phyloP scores from a whole-genome alignment of 257 asterid genomes.

The Lavandula angustifolia region DNA sequence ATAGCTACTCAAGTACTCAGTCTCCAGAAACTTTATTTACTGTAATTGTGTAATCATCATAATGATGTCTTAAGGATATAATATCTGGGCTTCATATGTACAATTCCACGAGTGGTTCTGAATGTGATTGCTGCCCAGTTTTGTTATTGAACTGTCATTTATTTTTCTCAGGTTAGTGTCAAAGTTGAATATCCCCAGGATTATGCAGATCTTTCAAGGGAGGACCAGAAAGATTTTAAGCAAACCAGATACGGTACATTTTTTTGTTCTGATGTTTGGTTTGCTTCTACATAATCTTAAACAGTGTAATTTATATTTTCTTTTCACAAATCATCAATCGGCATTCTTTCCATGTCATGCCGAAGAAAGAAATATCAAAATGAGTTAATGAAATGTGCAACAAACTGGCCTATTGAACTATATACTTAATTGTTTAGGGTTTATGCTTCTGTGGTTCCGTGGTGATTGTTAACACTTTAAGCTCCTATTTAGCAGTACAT shows the following conservation, averaged over 20 bases:
- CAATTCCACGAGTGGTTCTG: slow-evolving; percentile 17
- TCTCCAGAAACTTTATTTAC: slow-evolving; percentile 2
- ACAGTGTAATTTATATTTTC: slow-evolving; percentile 12
- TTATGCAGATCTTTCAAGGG: slow-evolving; percentile 76
- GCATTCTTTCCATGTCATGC: slow-evolving; percentile 19
- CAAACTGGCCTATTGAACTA: slow-evolving; percentile 19
- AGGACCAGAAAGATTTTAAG: slow-evolving; percentile 96
- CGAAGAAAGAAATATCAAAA: not conserved
- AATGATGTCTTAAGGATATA: slow-evolving; percentile 24
- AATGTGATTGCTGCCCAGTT: slow-evolving; percentile 24
- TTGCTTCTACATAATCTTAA: slow-evolving; percentile 17
- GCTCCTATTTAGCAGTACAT: slow-evolving; percentile 14
- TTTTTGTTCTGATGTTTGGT: slow-evolving; percentile 26
- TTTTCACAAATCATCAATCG: slow-evolving; percentile 2
- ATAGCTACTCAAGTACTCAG: not conserved
- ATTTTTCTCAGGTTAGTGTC: slow-evolving; percentile 64
- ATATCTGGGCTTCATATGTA: slow-evolving; percentile 14
- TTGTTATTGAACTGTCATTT: slow-evolving; percentile 15
- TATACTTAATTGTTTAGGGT: not conserved
- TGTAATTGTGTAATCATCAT: not conserved
- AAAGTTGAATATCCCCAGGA: slow-evolving; percentile 90
- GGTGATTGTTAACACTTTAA: not conserved
- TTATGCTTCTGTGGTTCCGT: slow-evolving; percentile 22
- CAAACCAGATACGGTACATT: slow-evolving; percentile 89
- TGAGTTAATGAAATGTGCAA: not conserved